Percentiles rank a stretch among this genome's conserved stretches.
Conservation (phyloP, 2,329 filamentous ascomycete species). For the Colletotrichum sojae region DNA sequence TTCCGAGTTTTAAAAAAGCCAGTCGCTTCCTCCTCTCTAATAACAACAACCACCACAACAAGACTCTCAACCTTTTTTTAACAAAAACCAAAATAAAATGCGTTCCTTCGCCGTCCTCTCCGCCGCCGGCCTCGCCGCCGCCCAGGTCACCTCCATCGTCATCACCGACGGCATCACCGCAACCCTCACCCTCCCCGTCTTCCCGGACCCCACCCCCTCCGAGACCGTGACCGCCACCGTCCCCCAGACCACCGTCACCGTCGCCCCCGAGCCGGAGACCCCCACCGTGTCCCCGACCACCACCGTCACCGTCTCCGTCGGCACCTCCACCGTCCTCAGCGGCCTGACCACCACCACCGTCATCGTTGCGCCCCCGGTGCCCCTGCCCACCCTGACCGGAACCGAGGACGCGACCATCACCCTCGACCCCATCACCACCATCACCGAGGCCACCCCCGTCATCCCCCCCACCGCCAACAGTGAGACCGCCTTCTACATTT, state of each 20-base stretch:
- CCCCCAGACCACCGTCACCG: constrained; percentile 38
- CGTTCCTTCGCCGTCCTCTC: constrained; percentile 43
- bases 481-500: constrained; percentile 2
- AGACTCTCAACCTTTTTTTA: neutral
- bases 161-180: constrained; percentile 43
- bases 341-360: constrained; percentile 30
- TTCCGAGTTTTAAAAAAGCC: constrained; percentile 12
- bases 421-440: constrained; percentile 2
- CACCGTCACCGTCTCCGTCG: constrained; percentile 32
- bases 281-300: constrained; percentile 9
- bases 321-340: constrained; percentile 23
- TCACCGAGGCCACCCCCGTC: constrained; percentile 20
- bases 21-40: constrained; percentile 23
- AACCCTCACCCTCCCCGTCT: constrained; percentile 42
- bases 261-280: constrained; percentile 13
- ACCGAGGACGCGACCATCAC: constrained; percentile 6
- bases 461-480: constrained; percentile 16
- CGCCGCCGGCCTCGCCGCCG: constrained; percentile 41
- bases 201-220: constrained; percentile 37
- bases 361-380: constrained; percentile 31
- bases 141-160: constrained; percentile 42
- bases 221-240: constrained; percentile 36
- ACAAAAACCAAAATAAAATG: constrained; percentile 40
- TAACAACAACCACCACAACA: neutral
- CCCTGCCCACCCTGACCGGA: constrained; percentile 20